A percentile compares a stretch with the other conserved stretches of the same genome.
Evolutionary conservation across 2,329 filamentous ascomycete genomes (phyloP).

Genomic region (Xylaria digitata): DNA sequence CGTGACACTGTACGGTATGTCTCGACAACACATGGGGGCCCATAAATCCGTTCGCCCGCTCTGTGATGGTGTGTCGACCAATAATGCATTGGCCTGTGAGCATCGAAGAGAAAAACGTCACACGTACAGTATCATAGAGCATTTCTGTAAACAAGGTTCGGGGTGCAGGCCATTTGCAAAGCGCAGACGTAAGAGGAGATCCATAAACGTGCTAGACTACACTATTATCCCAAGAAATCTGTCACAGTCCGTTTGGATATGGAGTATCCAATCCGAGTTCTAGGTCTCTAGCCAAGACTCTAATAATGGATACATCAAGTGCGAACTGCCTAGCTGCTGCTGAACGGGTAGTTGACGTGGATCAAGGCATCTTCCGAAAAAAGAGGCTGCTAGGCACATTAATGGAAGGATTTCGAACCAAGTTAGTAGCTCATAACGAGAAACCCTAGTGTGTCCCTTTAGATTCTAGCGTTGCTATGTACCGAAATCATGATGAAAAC

Average conservation of each 20-base stretch:
- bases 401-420: not conserved
- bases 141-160: slow-evolving; percentile 24
- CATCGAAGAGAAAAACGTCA: slow-evolving; percentile 26
- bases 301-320: slow-evolving; percentile 30
- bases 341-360: slow-evolving; percentile 20
- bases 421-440: not conserved
- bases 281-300: slow-evolving; percentile 31
- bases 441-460: not conserved
- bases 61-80: slow-evolving; percentile 1
- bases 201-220: not conserved
- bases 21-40: slow-evolving; percentile 16
- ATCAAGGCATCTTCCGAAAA: slow-evolving; percentile 32
- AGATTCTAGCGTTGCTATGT: not conserved
- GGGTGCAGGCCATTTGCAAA: not conserved
- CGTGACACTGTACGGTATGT: slow-evolving; percentile 10
- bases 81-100: not conserved
- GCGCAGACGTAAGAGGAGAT: not conserved
- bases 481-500: not conserved
- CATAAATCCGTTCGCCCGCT: slow-evolving; percentile 11
- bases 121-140: slow-evolving; percentile 19
- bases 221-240: slow-evolving; percentile 3
- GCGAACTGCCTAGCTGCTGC: slow-evolving; percentile 23
- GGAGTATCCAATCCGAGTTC: slow-evolving; percentile 18
- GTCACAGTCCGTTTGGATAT: slow-evolving; percentile 18
- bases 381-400: slow-evolving; percentile 11